Percentiles rank a stretch among this genome's conserved stretches.
Evolutionary conservation across 768 basidiomycete species (phyloP).

Genomic region (Phlebiopsis gigantea): DNA sequence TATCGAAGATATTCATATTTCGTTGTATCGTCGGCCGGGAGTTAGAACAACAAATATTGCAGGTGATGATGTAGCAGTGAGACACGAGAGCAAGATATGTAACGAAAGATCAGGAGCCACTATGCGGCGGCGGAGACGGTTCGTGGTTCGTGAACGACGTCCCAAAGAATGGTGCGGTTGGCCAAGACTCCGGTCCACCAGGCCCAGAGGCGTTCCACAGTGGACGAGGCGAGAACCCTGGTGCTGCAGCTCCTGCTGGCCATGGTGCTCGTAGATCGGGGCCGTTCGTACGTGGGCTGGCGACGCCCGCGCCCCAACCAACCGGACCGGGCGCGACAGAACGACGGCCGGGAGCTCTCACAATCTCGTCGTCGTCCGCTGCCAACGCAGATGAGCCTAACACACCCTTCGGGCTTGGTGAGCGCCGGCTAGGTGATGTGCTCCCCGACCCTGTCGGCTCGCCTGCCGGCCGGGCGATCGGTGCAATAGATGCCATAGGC

Average conservation of each 20-base stretch:
- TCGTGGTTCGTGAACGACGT: slow-evolving; percentile 44
- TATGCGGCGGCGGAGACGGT: slow-evolving; percentile 44
- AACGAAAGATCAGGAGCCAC: slow-evolving; percentile 22
- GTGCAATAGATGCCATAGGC: slow-evolving; percentile 51
- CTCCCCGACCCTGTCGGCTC: slow-evolving; percentile 49
- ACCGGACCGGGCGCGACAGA: slow-evolving; percentile 32
- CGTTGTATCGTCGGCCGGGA: slow-evolving; percentile 19
- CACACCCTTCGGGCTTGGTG: slow-evolving; percentile 57
- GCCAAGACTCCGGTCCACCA: slow-evolving; percentile 44
- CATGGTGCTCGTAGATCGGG: slow-evolving; percentile 37
- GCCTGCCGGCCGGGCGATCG: slow-evolving; percentile 59
- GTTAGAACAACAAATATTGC: slow-evolving; percentile 25
- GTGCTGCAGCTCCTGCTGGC: slow-evolving; percentile 28
- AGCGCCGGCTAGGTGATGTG: slow-evolving; percentile 49
- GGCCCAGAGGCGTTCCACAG: slow-evolving; percentile 24
- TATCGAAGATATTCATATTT: slow-evolving; percentile 17
- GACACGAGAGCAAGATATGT: slow-evolving; percentile 19
- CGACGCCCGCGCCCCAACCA: slow-evolving; percentile 44
- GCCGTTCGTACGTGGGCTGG: slow-evolving; percentile 37
- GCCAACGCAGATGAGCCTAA: slow-evolving; percentile 75
- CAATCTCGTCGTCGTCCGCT: slow-evolving; percentile 77
- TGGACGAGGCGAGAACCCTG: slow-evolving; percentile 25
- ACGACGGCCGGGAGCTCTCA: slow-evolving; percentile 42
- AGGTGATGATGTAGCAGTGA: slow-evolving; percentile 21
- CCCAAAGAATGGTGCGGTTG: slow-evolving; percentile 40